phyloP scores from a whole-genome alignment of 2,329 filamentous ascomycete genomes.

The Emydomyces testavorans region DNA sequence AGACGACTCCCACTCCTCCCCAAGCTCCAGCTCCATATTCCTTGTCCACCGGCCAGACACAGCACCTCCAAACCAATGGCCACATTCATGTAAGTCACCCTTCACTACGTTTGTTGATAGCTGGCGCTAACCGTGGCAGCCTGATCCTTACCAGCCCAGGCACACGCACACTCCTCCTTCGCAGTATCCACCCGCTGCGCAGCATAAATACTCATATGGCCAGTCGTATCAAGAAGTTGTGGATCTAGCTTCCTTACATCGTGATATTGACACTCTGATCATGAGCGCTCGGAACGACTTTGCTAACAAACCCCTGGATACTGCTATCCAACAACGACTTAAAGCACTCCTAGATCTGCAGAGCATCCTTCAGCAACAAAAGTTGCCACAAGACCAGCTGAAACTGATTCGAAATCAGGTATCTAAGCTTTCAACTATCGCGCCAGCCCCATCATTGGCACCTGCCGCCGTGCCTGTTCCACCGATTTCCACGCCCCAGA shows the following conservation, averaged over 20 bases:
- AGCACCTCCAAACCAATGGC: conserved; percentile 27
- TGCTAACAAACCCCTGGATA: conserved; percentile 63
- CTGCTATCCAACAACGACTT: conserved; percentile 63
- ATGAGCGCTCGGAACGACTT: conserved; percentile 60
- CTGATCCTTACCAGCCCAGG: conserved; percentile 3
- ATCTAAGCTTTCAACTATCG: conserved; percentile 47
- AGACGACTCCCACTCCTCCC: conserved; percentile 65
- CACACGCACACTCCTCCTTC: conserved; percentile 1
- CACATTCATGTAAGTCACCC: conserved; percentile 20
- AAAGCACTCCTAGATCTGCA: conserved; percentile 80
- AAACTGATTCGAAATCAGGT: conserved; percentile 77
- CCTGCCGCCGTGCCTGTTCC: conserved; percentile 21
- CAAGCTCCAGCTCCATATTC: conserved; percentile 36
- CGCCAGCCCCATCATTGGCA: conserved; percentile 5
- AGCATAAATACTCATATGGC: conserved; percentile 7
- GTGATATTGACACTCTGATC: conserved; percentile 72
- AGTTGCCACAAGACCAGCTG: conserved; percentile 68
- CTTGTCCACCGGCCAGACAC: conserved; percentile 20
- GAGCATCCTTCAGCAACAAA: conserved; percentile 63
- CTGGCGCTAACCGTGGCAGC: not conserved
- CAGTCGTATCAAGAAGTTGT: conserved; percentile 29
- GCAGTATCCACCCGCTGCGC: conserved; percentile 2
- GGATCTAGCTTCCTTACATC: conserved; percentile 61
- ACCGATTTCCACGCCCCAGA: conserved; percentile 10
- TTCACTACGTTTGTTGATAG: not conserved